Percentiles rank a stretch among this genome's conserved stretches.
Evolutionary conservation across 805 yeast species (phyloP).

Genomic region (Myxozyma monticola): DNA sequence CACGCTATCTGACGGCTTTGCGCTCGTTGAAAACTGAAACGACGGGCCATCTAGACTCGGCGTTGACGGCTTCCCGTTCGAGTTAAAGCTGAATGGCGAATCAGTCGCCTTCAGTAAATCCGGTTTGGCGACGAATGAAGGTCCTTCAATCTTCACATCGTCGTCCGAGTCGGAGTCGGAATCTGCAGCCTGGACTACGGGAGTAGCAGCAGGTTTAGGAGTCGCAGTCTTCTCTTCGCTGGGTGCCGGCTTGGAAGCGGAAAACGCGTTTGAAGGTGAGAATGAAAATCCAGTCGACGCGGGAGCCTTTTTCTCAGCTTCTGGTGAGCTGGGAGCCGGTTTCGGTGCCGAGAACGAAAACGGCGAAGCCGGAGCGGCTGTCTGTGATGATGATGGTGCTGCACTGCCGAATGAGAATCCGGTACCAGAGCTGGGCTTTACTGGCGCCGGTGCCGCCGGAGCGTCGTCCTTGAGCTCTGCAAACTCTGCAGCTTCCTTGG

Average conservation of each 20-base stretch:
- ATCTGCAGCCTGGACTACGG: too few species aligned
- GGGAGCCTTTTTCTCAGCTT: neutral
- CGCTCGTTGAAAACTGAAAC: conserved; percentile 4
- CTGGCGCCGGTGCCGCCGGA: neutral
- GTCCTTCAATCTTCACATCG: conserved; percentile 17
- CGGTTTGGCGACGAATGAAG: neutral
- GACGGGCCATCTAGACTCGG: too few species aligned
- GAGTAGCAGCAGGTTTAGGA: neutral
- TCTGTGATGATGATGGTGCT: conserved; percentile 3
- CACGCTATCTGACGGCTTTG: too few species aligned
- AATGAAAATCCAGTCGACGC: neutral
- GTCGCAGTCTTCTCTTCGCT: neutral
- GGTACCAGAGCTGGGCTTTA: conserved; percentile 6
- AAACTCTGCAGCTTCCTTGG: conserved; percentile 18
- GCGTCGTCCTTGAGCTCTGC: conserved; percentile 14
- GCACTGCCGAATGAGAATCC: conserved; percentile 15
- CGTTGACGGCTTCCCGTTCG: too few species aligned
- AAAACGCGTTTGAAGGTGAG: neutral
- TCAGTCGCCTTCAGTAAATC: neutral
- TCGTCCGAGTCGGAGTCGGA: too few species aligned
- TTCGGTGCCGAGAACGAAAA: too few species aligned
- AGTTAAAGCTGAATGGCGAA: too few species aligned
- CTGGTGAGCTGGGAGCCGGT: neutral
- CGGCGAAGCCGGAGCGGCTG: too few species aligned
- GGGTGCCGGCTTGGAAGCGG: neutral